A percentile compares a stretch with the other conserved stretches of the same genome.
phyloP scores from a whole-genome alignment of 495 filamentous ascomycete species.

The Hyaloscypha finlandica region DNA sequence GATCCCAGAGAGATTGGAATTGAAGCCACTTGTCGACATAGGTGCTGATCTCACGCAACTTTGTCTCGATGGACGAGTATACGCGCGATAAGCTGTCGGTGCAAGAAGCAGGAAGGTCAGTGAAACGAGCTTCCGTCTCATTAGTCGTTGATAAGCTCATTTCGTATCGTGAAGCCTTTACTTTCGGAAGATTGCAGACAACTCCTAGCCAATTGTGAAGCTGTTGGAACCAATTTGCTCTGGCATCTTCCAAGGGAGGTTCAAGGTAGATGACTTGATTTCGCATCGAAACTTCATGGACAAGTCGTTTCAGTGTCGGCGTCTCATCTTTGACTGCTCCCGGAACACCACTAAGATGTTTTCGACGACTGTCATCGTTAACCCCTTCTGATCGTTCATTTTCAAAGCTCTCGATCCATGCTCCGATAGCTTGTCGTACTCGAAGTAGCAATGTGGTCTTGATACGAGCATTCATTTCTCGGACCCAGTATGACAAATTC shows the following conservation, averaged over 20 bases:
- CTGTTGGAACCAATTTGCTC: conserved; percentile 91
- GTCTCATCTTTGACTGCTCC: conserved; percentile 37
- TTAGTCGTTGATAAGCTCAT: conserved; percentile 71
- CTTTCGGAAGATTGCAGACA: conserved; percentile 86
- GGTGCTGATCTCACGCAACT: conserved; percentile 68
- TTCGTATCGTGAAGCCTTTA: conserved; percentile 93
- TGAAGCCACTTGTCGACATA: conserved; percentile 98
- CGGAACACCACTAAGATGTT: conserved; percentile 42
- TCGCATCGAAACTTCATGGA: conserved; percentile 92
- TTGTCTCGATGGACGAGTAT: conserved; percentile 77
- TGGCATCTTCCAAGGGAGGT: conserved; percentile 86
- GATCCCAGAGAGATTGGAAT: conserved; percentile 98
- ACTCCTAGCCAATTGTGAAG: conserved; percentile 91
- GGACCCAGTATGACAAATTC: conserved; percentile 87
- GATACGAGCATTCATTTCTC: conserved; percentile 79
- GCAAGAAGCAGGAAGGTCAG: conserved; percentile 82
- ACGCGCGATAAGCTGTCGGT: conserved; percentile 74
- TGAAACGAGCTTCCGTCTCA: conserved; percentile 72
- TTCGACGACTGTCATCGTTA: conserved; percentile 42
- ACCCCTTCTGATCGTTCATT: conserved; percentile 50
- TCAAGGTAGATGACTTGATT: conserved; percentile 96
- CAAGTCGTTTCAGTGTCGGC: conserved; percentile 65
- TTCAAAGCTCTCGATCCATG: conserved; percentile 84
- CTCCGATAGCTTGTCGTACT: conserved; percentile 74
- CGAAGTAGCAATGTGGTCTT: conserved; percentile 73